Base-by-base conservation (phyloP, 2,329 filamentous ascomycete species). In the Aspergillus arachidicola region DNA sequence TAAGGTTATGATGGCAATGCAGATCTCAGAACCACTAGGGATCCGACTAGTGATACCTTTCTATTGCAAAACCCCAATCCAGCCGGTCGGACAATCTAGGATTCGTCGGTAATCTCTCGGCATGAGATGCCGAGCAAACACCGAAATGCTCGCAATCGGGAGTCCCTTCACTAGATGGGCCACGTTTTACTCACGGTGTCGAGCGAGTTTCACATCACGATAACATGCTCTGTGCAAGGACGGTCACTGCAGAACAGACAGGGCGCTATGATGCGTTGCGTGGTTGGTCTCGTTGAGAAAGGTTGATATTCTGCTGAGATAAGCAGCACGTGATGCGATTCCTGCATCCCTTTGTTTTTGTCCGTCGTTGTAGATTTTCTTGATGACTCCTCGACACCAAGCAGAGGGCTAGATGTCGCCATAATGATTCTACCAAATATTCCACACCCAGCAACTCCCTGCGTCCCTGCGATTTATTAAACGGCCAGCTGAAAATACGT, bases 171-270 rank as follows among this genome's bases (percentile, higher is more conserved):
- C 19, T n/a, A 7, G 38, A 9, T 10, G 5, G 14, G 14, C 2
- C 34, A n/a, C 1, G 2, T 9, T 41, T n/a, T 3, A 4, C 16
- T n/a, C 38, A 41, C 19, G 1, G 6, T 4, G 3, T n/a, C 16
- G 2, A n/a, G n/a, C 3, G 19, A 10, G 4, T 1, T 41, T 41
- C 6, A 41, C 16, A n/a, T 41, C 19, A n/a, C 1, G 7, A 41
- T 9, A n/a, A 14, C 6, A 1, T 3, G 1, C 3, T n/a, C 6
- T n/a, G 9, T 41, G 0, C 6, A 41, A 10, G 38, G 6, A 10
- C 3, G 38, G 14, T 3, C 6, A n/a, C 16, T 3, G 16, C 38
- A n/a, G 2, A n/a, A n/a, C 6, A 19, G 9, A n/a, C 6, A 14
- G 6, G 19, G 38, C 9, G 7, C 6, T 19, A n/a, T n/a, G 38